phyloP scores from a whole-genome alignment of 2,329 filamentous ascomycete species.

The Didymella sp. region DNA sequence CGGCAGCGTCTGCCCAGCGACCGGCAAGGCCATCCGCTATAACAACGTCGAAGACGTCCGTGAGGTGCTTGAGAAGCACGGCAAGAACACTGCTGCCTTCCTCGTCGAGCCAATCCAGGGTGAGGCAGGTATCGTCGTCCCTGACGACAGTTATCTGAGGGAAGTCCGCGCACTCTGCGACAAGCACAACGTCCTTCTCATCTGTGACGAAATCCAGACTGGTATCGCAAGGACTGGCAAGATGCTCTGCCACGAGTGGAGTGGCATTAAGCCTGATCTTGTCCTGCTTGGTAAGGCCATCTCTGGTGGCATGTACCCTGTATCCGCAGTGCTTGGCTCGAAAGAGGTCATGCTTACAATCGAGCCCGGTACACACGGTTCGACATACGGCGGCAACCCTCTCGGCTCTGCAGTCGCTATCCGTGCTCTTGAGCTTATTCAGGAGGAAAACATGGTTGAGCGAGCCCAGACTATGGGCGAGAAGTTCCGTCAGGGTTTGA shows the following conservation, averaged over 20 bases:
- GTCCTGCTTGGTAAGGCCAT: slow-evolving; percentile 97
- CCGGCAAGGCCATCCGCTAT: slow-evolving; percentile 80
- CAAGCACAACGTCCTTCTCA: slow-evolving; percentile 93
- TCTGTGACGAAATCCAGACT: slow-evolving; percentile 98
- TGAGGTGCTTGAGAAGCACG: slow-evolving; percentile 78
- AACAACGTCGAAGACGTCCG: slow-evolving; percentile 84
- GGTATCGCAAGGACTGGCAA: slow-evolving; percentile 94
- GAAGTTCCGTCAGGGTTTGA: slow-evolving; percentile 80
- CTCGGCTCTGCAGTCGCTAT: slow-evolving; percentile 95
- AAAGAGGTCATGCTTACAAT: slow-evolving; percentile 95
- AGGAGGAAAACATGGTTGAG: slow-evolving; percentile 87
- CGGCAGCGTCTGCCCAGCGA: slow-evolving; percentile 77
- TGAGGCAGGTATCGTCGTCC: slow-evolving; percentile 95
- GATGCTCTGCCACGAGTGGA: slow-evolving; percentile 94
- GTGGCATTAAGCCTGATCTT: slow-evolving; percentile 92
- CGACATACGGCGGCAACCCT: slow-evolving; percentile 98
- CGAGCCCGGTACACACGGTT: slow-evolving; percentile 95
- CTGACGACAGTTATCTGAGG: slow-evolving; percentile 84
- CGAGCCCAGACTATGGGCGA: slow-evolving; percentile 82
- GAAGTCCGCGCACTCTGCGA: slow-evolving; percentile 85
- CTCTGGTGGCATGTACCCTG: slow-evolving; percentile 98
- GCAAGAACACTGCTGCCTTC: slow-evolving; percentile 87
- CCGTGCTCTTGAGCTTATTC: slow-evolving; percentile 88
- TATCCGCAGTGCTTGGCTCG: slow-evolving; percentile 86
- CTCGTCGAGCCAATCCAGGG: slow-evolving; percentile 97